Conservation (phyloP, 441 rosid species). For the Breynia disticha region DNA sequence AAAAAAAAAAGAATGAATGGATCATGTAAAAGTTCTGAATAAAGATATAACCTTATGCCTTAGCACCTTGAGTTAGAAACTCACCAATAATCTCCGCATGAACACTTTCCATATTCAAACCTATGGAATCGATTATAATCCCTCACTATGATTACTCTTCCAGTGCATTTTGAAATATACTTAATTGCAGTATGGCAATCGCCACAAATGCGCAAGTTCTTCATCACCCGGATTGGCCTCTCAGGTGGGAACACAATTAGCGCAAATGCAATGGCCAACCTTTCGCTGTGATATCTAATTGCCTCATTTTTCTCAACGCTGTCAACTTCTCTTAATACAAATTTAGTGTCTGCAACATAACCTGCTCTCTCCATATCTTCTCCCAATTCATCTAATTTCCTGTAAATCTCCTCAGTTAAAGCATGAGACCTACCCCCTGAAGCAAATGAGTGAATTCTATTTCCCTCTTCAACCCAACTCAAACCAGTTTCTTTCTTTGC, state of each 20-base stretch:
- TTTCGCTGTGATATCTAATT: slow-evolving; percentile 73
- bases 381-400: slow-evolving; percentile 62
- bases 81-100: slow-evolving; percentile 82
- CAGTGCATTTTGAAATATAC: slow-evolving; percentile 56
- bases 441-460: slow-evolving; percentile 69
- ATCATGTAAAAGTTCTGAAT: too few species aligned
- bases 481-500: slow-evolving; percentile 77
- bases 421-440: slow-evolving; percentile 58
- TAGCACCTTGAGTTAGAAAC: neutral
- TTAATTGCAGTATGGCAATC: slow-evolving; percentile 82
- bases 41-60: too few species aligned
- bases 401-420: slow-evolving; percentile 47
- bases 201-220: slow-evolving; percentile 78
- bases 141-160: slow-evolving; percentile 64
- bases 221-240: slow-evolving; percentile 66
- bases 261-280: slow-evolving; percentile 78
- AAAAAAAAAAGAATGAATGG: too few species aligned
- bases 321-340: slow-evolving; percentile 58
- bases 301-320: slow-evolving; percentile 56
- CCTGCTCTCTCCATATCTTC: slow-evolving; percentile 76
- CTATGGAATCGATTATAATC: slow-evolving; percentile 75
- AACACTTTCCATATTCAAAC: slow-evolving; percentile 66
- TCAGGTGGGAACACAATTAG: slow-evolving; percentile 44
- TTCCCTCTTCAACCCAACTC: slow-evolving; percentile 92
- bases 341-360: slow-evolving; percentile 72